Percentiles rank a stretch among this genome's conserved stretches.
Evolutionary conservation across 306 rosid species (phyloP).

Genomic region (Fagus sylvatica): DNA sequence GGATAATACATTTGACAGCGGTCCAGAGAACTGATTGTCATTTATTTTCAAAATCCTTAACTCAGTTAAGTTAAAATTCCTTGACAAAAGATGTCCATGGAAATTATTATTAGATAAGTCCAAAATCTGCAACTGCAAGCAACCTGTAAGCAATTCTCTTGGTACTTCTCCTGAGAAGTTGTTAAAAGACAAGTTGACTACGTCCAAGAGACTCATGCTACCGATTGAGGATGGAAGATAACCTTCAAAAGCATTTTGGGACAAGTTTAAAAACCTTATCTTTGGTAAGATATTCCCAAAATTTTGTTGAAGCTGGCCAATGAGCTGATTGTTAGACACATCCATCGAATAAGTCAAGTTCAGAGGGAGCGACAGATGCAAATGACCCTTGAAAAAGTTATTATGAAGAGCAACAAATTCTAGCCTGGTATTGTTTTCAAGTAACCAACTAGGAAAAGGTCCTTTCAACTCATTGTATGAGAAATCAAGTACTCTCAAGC

Average conservation of each 20-base stretch:
- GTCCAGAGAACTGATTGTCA: background rate
- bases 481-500: slow-evolving; percentile 4
- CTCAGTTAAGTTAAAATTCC: background rate
- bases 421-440: background rate
- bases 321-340: background rate
- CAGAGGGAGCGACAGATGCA: background rate
- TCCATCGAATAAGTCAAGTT: fast-evolving
- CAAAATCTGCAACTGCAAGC: fast-evolving
- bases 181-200: background rate
- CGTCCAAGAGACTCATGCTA: fast-evolving
- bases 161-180: background rate
- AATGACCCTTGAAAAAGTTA: background rate
- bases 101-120: background rate
- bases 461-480: background rate
- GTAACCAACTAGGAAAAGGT: background rate
- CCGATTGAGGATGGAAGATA: background rate
- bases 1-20: no score
- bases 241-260: slow-evolving; percentile 8
- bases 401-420: background rate
- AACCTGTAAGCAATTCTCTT: no score
- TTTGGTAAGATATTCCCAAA: background rate
- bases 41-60: background rate
- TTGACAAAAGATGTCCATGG: background rate
- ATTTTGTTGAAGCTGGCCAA: background rate
- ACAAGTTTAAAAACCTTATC: background rate